A percentile compares a stretch with the other conserved stretches of the same genome.
These are phyloP conservation scores for Mycena capillaripes DNA, from an alignment of 768 basidiomycete species.

Conservation along the genomic window DNA sequence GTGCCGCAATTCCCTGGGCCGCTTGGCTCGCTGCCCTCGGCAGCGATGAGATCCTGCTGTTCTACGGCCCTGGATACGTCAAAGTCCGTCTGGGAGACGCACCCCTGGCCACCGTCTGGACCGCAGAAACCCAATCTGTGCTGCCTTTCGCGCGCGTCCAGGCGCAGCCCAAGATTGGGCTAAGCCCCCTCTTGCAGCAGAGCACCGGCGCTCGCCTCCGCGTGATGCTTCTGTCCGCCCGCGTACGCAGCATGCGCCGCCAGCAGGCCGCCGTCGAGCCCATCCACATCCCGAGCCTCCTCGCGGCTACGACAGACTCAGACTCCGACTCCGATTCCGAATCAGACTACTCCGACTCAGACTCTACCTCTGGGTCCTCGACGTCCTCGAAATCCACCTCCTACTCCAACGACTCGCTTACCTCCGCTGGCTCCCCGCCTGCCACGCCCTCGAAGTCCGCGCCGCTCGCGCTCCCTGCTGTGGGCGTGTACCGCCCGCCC, in stretches of 20 bases:
- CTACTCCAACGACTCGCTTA: conserved; percentile 25
- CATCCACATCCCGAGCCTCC: conserved; percentile 18
- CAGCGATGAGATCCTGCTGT: conserved; percentile 13
- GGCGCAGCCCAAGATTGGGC: not conserved
- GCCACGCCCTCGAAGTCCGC: conserved; percentile 13
- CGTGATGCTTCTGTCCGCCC: conserved; percentile 28
- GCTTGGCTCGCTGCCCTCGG: conserved; percentile 29
- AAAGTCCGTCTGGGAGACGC: conserved; percentile 20
- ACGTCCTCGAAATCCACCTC: conserved; percentile 17
- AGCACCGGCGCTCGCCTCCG: conserved; percentile 27
- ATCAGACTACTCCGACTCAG: conserved; percentile 8
- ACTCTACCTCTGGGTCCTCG: conserved; percentile 22
- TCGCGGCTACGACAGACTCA: not conserved
- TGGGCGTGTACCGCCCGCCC: not conserved
- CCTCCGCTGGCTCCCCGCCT: conserved; percentile 28
- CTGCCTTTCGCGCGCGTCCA: conserved; percentile 18
- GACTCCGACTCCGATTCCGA: conserved; percentile 11
- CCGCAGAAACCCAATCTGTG: conserved; percentile 11
- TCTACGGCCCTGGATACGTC: conserved; percentile 32
- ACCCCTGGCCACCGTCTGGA: conserved; percentile 14
- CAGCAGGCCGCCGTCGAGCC: conserved; percentile 1
- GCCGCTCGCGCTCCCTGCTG: conserved; percentile 2
- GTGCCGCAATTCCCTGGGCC: conserved; percentile 29
- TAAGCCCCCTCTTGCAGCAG: conserved; percentile 25
- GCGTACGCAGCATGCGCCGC: conserved; percentile 28